Percentiles rank a stretch among this genome's conserved stretches.
Evolutionary conservation across 2,329 filamentous ascomycete genomes (phyloP).

Genomic region (Lachnellula subtilissima): DNA sequence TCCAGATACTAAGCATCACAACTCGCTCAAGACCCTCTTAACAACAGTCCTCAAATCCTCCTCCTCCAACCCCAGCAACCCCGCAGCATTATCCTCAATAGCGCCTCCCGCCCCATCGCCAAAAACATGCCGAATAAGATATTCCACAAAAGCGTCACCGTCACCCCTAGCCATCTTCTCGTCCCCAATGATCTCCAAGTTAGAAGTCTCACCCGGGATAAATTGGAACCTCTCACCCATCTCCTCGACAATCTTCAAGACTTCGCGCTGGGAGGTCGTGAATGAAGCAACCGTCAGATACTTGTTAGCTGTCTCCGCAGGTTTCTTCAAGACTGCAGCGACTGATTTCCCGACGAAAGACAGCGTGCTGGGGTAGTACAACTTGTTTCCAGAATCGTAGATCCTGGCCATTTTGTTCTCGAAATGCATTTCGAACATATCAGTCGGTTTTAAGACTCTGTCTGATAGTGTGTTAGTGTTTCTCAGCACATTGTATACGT

Average conservation of each 20-base stretch:
- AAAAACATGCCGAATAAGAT: conserved; percentile 9
- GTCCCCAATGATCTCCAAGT: conserved; percentile 7
- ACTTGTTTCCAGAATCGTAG: conserved; percentile 29
- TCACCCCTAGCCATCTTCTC: conserved; percentile 19
- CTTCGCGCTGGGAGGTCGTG: conserved; percentile 30
- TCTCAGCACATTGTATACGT: too few relatives aligned
- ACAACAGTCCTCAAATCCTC: conserved; percentile 13
- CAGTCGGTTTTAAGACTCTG: conserved; percentile 32
- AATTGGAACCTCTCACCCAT: conserved; percentile 31
- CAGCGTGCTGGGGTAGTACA: conserved; percentile 19
- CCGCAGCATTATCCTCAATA: conserved; percentile 8
- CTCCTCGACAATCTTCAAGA: conserved; percentile 28
- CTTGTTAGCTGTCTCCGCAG: conserved; percentile 29
- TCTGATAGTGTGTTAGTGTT: too few relatives aligned
- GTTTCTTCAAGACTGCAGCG: conserved; percentile 32
- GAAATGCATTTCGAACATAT: conserved; percentile 49
- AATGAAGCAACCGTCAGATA: conserved; percentile 32
- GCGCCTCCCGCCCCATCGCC: conserved; percentile 9
- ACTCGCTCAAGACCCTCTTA: not conserved
- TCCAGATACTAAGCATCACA: not conserved
- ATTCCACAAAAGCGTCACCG: conserved; percentile 10
- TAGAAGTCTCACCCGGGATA: conserved; percentile 1
- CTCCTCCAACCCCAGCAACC: conserved; percentile 12
- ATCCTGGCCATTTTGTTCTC: conserved; percentile 43
- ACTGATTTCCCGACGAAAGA: conserved; percentile 31